A percentile compares a stretch with the other conserved stretches of the same genome.
phyloP scores from a whole-genome alignment of 768 basidiomycete species.

The Naematelia encephala region DNA sequence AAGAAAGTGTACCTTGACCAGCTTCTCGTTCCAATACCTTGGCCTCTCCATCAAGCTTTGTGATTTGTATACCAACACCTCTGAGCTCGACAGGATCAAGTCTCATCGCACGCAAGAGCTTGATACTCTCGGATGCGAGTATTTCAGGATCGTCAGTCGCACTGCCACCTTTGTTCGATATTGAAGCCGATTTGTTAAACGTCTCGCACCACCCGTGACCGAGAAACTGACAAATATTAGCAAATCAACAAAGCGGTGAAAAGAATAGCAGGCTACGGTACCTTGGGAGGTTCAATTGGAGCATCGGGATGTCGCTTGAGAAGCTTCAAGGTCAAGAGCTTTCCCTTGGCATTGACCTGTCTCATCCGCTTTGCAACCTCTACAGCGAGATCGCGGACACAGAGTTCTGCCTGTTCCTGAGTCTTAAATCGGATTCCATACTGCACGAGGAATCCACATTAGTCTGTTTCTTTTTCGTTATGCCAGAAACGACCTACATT shows the following conservation, averaged over 20 bases:
- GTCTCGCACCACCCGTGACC: constrained; percentile 83
- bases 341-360: constrained; percentile 65
- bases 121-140: constrained; percentile 75
- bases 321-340: constrained; percentile 76
- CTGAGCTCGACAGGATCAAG: constrained; percentile 84
- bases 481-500: constrained; percentile 62
- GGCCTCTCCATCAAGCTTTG: constrained; percentile 68
- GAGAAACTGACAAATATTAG: too few relatives aligned
- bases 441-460: constrained; percentile 52
- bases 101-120: constrained; percentile 65
- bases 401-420: constrained; percentile 73
- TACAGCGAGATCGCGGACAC: constrained; percentile 69
- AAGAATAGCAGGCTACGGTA: too few relatives aligned
- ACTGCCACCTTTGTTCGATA: constrained; percentile 61
- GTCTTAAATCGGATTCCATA: constrained; percentile 93
- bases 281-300: constrained; percentile 87
- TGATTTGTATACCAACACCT: constrained; percentile 85
- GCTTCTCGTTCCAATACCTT: constrained; percentile 39
- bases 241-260: constrained; percentile 9
- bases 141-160: constrained; percentile 70
- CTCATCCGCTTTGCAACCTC: constrained; percentile 74
- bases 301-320: constrained; percentile 82
- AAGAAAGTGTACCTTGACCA: constrained; percentile 65
- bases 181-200: constrained; percentile 68
- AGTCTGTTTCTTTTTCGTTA: neutral